Conservation (phyloP, 1,284 basidiomycete genomes). For the Porodaedalea pini region DNA sequence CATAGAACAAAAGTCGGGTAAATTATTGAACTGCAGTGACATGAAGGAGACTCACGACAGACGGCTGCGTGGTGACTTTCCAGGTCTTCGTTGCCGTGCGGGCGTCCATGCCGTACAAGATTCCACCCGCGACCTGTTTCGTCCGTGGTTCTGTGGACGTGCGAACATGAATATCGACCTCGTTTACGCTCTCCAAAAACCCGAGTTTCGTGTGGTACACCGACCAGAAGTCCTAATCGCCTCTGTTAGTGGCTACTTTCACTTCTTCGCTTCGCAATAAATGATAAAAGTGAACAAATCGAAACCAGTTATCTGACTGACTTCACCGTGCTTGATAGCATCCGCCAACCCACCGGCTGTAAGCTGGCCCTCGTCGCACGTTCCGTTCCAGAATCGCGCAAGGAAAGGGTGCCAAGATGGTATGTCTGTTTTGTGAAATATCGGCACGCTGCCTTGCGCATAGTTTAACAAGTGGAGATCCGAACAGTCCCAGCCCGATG, state of each 20-base stretch:
- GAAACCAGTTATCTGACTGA: too few species aligned
- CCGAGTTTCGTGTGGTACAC: constrained; percentile 43
- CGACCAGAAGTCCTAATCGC: constrained; percentile 46
- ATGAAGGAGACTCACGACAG: constrained; percentile 28
- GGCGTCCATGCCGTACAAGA: constrained; percentile 50
- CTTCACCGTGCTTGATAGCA: constrained; percentile 46
- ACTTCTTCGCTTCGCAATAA: not conserved
- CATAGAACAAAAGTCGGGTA: not conserved
- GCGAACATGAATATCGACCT: constrained; percentile 29
- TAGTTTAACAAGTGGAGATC: constrained; percentile 37
- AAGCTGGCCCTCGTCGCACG: constrained; percentile 51
- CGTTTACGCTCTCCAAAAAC: constrained; percentile 40
- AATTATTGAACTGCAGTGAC: not conserved
- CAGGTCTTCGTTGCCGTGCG: constrained; percentile 34
- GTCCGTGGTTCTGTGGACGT: constrained; percentile 31
- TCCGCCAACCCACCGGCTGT: constrained; percentile 48
- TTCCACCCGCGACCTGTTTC: constrained; percentile 40
- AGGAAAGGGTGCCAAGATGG: constrained; percentile 46
- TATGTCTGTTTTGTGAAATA: constrained; percentile 39
- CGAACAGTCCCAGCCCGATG: constrained; percentile 40
- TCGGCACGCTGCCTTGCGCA: constrained; percentile 32
- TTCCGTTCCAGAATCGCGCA: constrained; percentile 51
- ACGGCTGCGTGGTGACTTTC: constrained; percentile 43
- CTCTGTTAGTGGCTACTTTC: not conserved
- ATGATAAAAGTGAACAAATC: too few species aligned